Evolutionary conservation across 805 yeast genomes (phyloP).

Genomic region (Candida schatavii): DNA sequence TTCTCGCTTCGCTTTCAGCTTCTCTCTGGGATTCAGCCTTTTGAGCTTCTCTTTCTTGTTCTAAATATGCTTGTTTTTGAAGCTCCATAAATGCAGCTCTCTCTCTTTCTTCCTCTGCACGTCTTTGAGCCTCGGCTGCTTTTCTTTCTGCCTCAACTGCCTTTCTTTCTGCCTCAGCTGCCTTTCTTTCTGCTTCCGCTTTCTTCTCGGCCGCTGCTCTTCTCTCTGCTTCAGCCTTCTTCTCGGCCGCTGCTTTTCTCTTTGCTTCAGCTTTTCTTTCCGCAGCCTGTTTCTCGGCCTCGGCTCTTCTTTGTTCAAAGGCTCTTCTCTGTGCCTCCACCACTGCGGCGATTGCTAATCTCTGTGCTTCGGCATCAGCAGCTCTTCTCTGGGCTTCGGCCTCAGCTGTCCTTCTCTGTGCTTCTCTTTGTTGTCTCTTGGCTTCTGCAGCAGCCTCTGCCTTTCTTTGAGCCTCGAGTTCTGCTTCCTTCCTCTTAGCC

Average conservation of each 20-base stretch:
- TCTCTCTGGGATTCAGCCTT: constrained; percentile 10
- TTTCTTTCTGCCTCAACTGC: constrained; percentile 9
- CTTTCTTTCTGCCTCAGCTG: constrained; percentile 4
- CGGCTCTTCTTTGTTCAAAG: constrained; percentile 5
- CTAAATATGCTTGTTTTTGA: constrained; percentile 6
- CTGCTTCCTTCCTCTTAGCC: constrained; percentile 3
- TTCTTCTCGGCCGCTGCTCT: too few relatives aligned
- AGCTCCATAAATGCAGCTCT: too few relatives aligned
- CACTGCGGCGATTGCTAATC: constrained; percentile 13
- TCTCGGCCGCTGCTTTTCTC: constrained; percentile 2
- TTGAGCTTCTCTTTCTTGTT: constrained; percentile 7
- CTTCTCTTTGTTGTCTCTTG: constrained; percentile 3
- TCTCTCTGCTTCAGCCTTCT: too few relatives aligned
- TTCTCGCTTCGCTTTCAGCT: constrained; percentile 8
- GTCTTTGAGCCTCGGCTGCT: constrained; percentile 9
- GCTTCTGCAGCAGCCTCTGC: constrained; percentile 9
- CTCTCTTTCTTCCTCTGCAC: constrained; percentile 7
- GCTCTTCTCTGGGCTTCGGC: constrained; percentile 9
- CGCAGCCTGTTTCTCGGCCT: background rate
- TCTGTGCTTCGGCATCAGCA: constrained; percentile 12
- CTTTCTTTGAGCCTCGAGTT: constrained; percentile 6
- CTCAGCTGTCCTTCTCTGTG: constrained; percentile 4
- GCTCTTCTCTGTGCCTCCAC: constrained; percentile 7
- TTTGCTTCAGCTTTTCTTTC: constrained; percentile 4
- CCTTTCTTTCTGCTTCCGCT: constrained; percentile 5